These are phyloP conservation scores for Mortierella sp. DNA, from an alignment of 371 early-diverging fungal species.

Conservation along the genomic window DNA sequence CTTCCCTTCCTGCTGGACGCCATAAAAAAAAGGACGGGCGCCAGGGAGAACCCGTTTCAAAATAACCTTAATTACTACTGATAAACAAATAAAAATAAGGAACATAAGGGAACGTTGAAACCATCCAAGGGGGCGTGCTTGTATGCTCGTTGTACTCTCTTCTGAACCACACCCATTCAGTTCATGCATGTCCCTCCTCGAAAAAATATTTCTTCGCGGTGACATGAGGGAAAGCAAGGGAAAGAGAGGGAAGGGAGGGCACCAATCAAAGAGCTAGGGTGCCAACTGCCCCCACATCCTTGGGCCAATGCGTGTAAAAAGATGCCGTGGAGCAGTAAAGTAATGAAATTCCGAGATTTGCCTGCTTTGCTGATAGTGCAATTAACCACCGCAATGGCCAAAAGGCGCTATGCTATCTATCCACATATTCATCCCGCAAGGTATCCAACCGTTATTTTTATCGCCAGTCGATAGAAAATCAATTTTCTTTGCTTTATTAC, in stretches of 20 bases:
- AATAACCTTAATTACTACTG: neutral
- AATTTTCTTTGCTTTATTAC: neutral
- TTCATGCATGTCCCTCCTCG: too few species aligned
- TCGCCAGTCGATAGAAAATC: neutral
- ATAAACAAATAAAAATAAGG: neutral
- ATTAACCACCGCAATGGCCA: neutral
- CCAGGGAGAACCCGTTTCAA: neutral
- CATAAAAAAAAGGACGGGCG: too few species aligned
- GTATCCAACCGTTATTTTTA: neutral
- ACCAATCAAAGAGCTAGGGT: constrained; percentile 4
- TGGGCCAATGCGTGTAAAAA: neutral
- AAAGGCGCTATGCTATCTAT: neutral
- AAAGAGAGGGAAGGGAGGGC: neutral
- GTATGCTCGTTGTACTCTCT: neutral
- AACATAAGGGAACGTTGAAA: neutral
- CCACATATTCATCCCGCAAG: neutral
- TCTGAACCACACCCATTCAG: neutral
- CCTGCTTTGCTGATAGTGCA: neutral
- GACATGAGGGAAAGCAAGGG: neutral
- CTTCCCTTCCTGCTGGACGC: too few species aligned
- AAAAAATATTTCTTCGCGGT: too few species aligned
- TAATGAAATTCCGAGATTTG: too few species aligned
- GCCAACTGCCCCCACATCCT: too few species aligned
- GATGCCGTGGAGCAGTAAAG: constrained; percentile 1
- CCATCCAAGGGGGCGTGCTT: neutral